Evolutionary conservation across 2,329 filamentous ascomycete genomes (phyloP).

Genomic region (Didymella pomorum): DNA sequence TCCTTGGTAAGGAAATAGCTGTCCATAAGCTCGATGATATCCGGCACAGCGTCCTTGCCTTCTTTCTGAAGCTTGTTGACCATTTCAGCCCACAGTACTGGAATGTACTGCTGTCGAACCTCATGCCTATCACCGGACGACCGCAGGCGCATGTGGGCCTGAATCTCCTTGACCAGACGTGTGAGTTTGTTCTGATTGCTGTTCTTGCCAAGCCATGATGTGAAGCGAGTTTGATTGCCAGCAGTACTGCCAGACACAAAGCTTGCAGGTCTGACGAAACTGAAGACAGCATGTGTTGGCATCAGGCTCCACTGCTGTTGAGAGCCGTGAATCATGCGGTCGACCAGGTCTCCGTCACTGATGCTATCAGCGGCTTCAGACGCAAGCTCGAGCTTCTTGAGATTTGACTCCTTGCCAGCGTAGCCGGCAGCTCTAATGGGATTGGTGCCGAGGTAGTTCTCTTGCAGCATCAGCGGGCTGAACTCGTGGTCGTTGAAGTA

Average conservation of each 20-base stretch:
- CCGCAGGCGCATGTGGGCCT: constrained; percentile 93
- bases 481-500: constrained; percentile 99
- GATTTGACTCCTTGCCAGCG: constrained; percentile 71
- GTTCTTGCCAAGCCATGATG: constrained; percentile 93
- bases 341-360: constrained; percentile 94
- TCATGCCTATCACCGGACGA: constrained; percentile 92
- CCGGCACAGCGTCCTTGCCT: constrained; percentile 81
- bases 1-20: constrained; percentile 94
- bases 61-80: constrained; percentile 77
- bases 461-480: constrained; percentile 96
- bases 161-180: constrained; percentile 89
- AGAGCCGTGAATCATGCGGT: constrained; percentile 97
- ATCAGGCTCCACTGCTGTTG: constrained; percentile 99
- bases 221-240: constrained; percentile 74
- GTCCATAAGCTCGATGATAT: constrained; percentile 95
- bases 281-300: constrained; percentile 95
- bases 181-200: constrained; percentile 78
- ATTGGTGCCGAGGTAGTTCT: constrained; percentile 90
- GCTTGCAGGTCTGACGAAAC: constrained; percentile 89
- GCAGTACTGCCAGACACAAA: constrained; percentile 80
- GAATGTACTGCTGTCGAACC: constrained; percentile 92
- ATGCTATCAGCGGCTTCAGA: constrained; percentile 94
- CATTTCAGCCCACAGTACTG: constrained; percentile 82
- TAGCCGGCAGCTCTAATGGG: constrained; percentile 72
- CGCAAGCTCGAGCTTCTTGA: constrained; percentile 85